Conservation (phyloP, 1,284 basidiomycete genomes). For the Malassezia equina region DNA sequence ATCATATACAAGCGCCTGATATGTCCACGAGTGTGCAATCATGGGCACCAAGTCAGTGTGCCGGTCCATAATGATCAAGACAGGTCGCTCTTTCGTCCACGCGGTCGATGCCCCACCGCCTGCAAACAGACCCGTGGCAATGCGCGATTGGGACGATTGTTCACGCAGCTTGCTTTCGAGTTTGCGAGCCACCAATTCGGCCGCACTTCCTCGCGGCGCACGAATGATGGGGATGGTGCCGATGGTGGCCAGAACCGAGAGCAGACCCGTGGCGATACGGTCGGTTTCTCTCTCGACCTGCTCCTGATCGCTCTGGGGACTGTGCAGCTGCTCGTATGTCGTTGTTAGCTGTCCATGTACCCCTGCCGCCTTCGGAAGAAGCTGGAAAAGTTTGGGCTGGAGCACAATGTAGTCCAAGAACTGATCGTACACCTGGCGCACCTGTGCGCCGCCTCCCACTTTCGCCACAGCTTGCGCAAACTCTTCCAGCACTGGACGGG, state of each 20-base stretch:
- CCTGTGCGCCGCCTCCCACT: constrained; percentile 65
- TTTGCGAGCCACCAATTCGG: constrained; percentile 94
- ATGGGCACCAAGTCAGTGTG: constrained; percentile 92
- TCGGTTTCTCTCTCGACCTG: constrained; percentile 91
- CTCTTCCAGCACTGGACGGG: constrained; percentile 80
- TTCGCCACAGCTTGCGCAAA: constrained; percentile 77
- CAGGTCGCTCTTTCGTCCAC: constrained; percentile 26
- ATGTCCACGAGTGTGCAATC: constrained; percentile 96
- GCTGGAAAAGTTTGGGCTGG: constrained; percentile 82
- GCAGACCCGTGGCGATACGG: constrained; percentile 77
- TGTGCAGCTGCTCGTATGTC: constrained; percentile 77
- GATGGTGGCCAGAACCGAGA: constrained; percentile 83
- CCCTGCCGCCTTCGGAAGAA: constrained; percentile 55
- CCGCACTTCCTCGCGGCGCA: constrained; percentile 86
- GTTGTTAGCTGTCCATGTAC: constrained; percentile 5
- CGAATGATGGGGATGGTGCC: constrained; percentile 90
- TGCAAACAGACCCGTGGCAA: constrained; percentile 41
- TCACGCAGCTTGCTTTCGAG: constrained; percentile 86
- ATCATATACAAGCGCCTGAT: constrained; percentile 94
- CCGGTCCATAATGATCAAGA: constrained; percentile 83
- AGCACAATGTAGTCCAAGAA: constrained; percentile 94
- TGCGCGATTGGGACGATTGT: constrained; percentile 64
- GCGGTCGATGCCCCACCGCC: constrained; percentile 12
- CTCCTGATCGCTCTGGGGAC: constrained; percentile 77
- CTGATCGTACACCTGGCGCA: constrained; percentile 54